These are phyloP conservation scores for Claviceps paspali DNA, from an alignment of 2,329 filamentous ascomycete genomes.

Conservation along the genomic window DNA sequence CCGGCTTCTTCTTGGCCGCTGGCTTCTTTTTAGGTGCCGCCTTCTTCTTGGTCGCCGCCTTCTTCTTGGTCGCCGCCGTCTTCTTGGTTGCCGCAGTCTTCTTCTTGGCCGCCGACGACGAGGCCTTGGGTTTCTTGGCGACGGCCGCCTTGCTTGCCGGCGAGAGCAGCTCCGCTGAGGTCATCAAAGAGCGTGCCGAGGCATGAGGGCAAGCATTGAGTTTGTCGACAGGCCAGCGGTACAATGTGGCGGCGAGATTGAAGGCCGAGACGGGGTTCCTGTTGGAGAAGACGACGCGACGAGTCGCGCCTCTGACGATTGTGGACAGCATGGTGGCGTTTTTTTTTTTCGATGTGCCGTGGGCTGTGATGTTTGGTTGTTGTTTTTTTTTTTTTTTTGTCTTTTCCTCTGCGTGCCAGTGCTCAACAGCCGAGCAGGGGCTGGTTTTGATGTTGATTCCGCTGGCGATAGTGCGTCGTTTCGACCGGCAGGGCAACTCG, in stretches of 20 bases:
- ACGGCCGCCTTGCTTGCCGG: constrained; percentile 9
- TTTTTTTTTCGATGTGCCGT: not conserved
- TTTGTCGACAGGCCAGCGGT: not conserved
- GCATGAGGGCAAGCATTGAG: constrained; percentile 4
- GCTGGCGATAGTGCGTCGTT: too few relatives aligned
- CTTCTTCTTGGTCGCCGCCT: constrained; percentile 8
- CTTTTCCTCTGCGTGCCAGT: not conserved
- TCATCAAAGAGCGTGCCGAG: constrained; percentile 11
- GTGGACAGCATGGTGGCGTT: constrained; percentile 27
- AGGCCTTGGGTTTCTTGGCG: constrained; percentile 9
- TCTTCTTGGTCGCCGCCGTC: constrained; percentile 8
- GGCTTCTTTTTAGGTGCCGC: constrained; percentile 7
- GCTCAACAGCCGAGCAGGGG: too few relatives aligned
- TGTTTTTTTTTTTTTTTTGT: not conserved
- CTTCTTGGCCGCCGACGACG: constrained; percentile 8
- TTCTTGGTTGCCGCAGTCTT: constrained; percentile 4
- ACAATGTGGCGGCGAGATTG: constrained; percentile 7
- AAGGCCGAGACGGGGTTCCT: constrained; percentile 8
- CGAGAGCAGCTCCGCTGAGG: constrained; percentile 14
- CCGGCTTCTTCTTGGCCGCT: constrained; percentile 7
- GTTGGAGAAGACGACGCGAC: constrained; percentile 16
- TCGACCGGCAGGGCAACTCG: too few relatives aligned
- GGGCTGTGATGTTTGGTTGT: not conserved
- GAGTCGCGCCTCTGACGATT: constrained; percentile 23
- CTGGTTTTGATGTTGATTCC: too few relatives aligned